Evolutionary conservation across 2,329 filamentous ascomycete genomes (phyloP), one percentile per base, ranked within the genome.

Genomic region (Penicillium digitatum): DNA sequence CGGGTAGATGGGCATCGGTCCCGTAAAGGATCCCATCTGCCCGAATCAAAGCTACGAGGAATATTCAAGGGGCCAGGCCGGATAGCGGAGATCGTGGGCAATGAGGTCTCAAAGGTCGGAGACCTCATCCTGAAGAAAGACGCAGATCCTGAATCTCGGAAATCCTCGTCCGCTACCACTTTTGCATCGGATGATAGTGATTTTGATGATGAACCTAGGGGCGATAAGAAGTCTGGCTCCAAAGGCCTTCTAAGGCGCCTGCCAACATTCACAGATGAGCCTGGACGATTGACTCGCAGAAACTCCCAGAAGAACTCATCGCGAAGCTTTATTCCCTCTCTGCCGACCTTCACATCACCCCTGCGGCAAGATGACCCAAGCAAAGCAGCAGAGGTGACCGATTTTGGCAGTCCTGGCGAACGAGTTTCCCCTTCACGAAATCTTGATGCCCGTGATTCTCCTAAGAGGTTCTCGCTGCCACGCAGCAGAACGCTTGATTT

Each of bases 61-160:
- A 86, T 96, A 45, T 87, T 96, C 73, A 93, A 90, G 73, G 87
- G 86, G 0, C 66, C 66, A 3, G 83, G 85, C 47, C 81, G 88
- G 52, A 85, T 93, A 59, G 88, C 90, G 57, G 88, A 84, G 29
- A 81, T 90, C 29, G 82, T 95, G 3, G 81, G 82, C n/a, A 80
- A 78, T 57, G 85, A 87, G 63, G 79, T 86, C 8, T 81, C 82
- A 0, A 83, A 81, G 63, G 79, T 87, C 32, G 82, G 83, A 16
- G 83, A 84, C 47, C 77, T 82, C 40, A 81, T 87, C 22, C 78
- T 84, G 70, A 82, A 80, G 61, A 82, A 81, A 63, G 84, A 87
- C 31, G 66, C 72, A 22, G 70, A 66, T 31, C 70, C 74, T 12
- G 74, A 76, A 60, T 76, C 74, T 54, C 69, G 68, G 40, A 70